phyloP scores from a whole-genome alignment of 1,284 basidiomycete species.

The Leccinum subrobustum region DNA sequence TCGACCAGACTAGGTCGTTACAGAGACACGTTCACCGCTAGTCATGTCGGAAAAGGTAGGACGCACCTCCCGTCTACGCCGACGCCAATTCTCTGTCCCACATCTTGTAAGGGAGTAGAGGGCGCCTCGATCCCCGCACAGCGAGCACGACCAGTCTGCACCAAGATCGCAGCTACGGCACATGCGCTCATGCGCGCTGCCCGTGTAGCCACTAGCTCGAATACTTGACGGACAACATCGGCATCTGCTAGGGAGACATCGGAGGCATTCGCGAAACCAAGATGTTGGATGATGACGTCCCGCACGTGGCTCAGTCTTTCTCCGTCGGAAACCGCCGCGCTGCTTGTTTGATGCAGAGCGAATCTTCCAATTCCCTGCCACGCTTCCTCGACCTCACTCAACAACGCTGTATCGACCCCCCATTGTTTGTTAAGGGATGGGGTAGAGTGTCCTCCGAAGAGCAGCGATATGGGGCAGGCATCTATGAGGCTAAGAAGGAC shows the following conservation, averaged over 20 bases:
- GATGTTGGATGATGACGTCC: conserved; percentile 57
- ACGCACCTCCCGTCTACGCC: conserved; percentile 87
- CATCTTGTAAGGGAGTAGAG: conserved; percentile 37
- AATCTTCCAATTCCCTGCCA: conserved; percentile 49
- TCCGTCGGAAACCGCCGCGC: conserved; percentile 6
- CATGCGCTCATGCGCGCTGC: conserved; percentile 84
- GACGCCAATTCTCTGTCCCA: conserved; percentile 60
- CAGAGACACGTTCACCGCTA: neutral
- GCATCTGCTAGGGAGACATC: conserved; percentile 64
- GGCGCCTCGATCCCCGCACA: conserved; percentile 40
- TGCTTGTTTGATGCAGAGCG: conserved; percentile 1
- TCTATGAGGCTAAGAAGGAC: conserved; percentile 87
- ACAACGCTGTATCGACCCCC: conserved; percentile 89
- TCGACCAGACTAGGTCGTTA: conserved; percentile 72
- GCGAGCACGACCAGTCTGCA: conserved; percentile 72
- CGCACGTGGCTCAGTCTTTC: conserved; percentile 49
- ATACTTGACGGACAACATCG: conserved; percentile 81
- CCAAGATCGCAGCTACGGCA: conserved; percentile 83
- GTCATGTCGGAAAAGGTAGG: neutral
- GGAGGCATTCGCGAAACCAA: conserved; percentile 53
- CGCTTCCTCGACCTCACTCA: conserved; percentile 84
- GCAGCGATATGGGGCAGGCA: conserved; percentile 61
- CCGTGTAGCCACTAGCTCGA: conserved; percentile 74
- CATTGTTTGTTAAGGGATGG: conserved; percentile 82
- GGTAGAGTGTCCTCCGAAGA: conserved; percentile 84